Evolutionary conservation across 805 yeast genomes (phyloP).

Genomic region (Blastobotrys mokoenaii): DNA sequence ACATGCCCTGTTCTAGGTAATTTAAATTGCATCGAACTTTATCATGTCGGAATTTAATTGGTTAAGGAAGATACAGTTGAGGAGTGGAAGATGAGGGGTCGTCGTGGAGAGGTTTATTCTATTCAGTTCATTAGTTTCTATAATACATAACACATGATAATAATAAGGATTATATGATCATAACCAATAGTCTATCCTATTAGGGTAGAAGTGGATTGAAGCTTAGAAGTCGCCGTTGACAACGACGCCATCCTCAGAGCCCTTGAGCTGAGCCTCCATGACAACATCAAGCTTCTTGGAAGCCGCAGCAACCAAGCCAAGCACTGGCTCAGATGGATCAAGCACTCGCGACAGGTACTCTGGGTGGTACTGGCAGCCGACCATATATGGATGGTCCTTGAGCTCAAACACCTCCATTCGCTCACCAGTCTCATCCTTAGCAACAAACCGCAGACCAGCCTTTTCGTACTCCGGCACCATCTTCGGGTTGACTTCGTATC

Average conservation of each 20-base stretch:
- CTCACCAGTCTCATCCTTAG: constrained; percentile 80
- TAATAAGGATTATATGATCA: too few relatives aligned
- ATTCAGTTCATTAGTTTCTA: not conserved
- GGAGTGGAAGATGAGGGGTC: too few relatives aligned
- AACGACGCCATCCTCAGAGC: too few relatives aligned
- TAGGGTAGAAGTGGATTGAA: too few relatives aligned
- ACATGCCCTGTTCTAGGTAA: too few relatives aligned
- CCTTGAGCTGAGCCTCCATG: constrained; percentile 24
- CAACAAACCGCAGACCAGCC: constrained; percentile 80
- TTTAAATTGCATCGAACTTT: too few relatives aligned
- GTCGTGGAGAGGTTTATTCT: not conserved
- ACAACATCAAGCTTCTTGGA: constrained; percentile 72
- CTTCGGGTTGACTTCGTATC: constrained; percentile 93
- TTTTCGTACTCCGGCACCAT: constrained; percentile 62
- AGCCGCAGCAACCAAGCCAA: constrained; percentile 93
- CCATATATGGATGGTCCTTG: constrained; percentile 78
- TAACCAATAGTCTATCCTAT: too few relatives aligned
- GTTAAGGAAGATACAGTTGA: too few relatives aligned
- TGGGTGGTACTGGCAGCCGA: constrained; percentile 97
- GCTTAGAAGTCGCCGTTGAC: too few relatives aligned
- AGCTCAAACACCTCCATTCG: constrained; percentile 94
- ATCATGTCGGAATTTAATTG: too few relatives aligned
- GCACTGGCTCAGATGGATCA: constrained; percentile 93
- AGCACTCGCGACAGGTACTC: constrained; percentile 94
- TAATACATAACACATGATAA: not conserved